Conservation (phyloP, 2,329 filamentous ascomycete genomes). For the Penicillium frequentans region DNA sequence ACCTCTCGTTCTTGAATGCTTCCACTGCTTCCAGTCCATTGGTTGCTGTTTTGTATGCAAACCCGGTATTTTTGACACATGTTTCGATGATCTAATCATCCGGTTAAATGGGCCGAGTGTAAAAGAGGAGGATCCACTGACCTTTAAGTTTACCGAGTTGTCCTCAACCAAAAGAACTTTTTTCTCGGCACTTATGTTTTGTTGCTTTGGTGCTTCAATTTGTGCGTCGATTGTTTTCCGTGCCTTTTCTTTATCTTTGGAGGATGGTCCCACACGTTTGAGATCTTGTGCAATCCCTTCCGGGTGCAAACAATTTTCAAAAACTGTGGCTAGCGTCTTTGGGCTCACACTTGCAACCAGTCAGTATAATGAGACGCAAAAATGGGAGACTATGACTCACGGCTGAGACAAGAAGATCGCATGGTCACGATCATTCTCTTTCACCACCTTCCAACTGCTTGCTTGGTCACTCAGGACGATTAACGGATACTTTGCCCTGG, state of each 20-base stretch:
- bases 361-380: too few species aligned
- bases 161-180: slow-evolving; percentile 40
- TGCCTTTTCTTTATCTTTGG: background rate
- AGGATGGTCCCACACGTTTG: background rate
- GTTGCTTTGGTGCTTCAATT: background rate
- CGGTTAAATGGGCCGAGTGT: background rate
- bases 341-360: slow-evolving; percentile 17
- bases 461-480: slow-evolving; percentile 20
- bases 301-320: slow-evolving; percentile 14
- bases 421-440: slow-evolving; percentile 13
- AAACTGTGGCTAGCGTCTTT: slow-evolving; percentile 17
- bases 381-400: slow-evolving; percentile 9
- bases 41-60: slow-evolving; percentile 13
- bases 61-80: slow-evolving; percentile 13
- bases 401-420: slow-evolving; percentile 24
- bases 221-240: background rate
- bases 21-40: slow-evolving; percentile 20
- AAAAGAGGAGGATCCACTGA: slow-evolving; percentile 2
- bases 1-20: slow-evolving; percentile 14
- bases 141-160: slow-evolving; percentile 39
- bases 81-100: slow-evolving; percentile 10
- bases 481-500: slow-evolving; percentile 9
- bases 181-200: background rate
- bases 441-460: slow-evolving; percentile 16
- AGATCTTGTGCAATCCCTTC: background rate